Evolutionary conservation across 129 eudicot species (phyloP), one percentile per base, ranked within the genome.

Genomic region (Rutidosis leptorrhynchoides): DNA sequence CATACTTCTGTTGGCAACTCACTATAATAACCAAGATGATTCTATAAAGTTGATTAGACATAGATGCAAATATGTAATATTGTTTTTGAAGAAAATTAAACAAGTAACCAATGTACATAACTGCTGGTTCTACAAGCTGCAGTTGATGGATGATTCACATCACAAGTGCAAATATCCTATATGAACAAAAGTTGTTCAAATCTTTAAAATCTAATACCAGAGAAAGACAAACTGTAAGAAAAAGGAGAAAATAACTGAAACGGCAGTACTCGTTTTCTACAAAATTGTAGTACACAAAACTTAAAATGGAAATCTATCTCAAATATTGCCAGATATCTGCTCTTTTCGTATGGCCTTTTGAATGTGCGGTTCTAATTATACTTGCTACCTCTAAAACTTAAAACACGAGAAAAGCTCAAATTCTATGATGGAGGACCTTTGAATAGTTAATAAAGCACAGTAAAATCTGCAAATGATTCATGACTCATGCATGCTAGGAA

Each of bases 251-350:
- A 8, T 7, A 8, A 33, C 42, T 33, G 14, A 33, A 33, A 33
- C 2, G 3, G 12, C 1, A 5, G 37, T 32, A 32, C 42, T 33
- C 42, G 42, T 33, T 33, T 48, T n/a, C 30, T 12, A 28, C 6
- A 33, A 33, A 33, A 54, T 33, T 32, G 56, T 25, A 26, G 26
- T 62, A 62, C 62, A 62, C 62, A 72, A 62, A 71, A 57, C 57
- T 63, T 63, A 45, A 1, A 2, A 56, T 35, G 9, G 10, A 54
- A 37, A 23, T 51, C 60, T 60, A 59, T 59, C 68, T 71, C 62
- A 11, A 12, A 4, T 5, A 56, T 56, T 56, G 49, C 52, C 15
- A 68, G 21, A 40, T 14, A 0, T 14, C 51, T 35, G 23, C 37
- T 64, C 46, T 62, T 7, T 27, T 22, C 2, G 46, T 10, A 40